Conservation (phyloP, 768 basidiomycete genomes). For the Tricholoma sp. region DNA sequence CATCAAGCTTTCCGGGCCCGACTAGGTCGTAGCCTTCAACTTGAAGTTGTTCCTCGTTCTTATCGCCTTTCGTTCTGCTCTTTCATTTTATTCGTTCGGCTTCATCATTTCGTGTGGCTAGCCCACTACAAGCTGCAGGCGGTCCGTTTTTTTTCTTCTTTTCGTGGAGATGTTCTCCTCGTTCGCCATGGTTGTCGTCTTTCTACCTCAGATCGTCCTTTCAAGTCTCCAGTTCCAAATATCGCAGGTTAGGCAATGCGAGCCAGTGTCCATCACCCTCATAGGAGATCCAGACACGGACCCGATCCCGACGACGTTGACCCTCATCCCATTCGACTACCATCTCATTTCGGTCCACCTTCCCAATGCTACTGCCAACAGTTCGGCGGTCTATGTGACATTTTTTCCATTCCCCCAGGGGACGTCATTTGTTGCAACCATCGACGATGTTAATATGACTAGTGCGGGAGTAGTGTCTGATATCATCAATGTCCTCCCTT, state of each 20-base stretch:
- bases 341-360: conserved; percentile 45
- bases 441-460: conserved; percentile 42
- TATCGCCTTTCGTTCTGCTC: neutral
- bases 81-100: conserved; percentile 17
- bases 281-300: conserved; percentile 30
- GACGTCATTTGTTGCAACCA: conserved; percentile 48
- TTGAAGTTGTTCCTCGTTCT: too few species aligned
- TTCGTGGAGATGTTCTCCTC: conserved; percentile 21
- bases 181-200: conserved; percentile 25
- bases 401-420: conserved; percentile 48
- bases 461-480: conserved; percentile 41
- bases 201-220: conserved; percentile 38
- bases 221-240: conserved; percentile 33
- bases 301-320: conserved; percentile 38
- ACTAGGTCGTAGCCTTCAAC: too few species aligned
- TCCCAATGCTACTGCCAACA: conserved; percentile 28
- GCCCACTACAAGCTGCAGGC: conserved; percentile 25
- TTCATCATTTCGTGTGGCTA: conserved; percentile 27
- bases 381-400: conserved; percentile 38
- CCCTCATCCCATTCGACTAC: conserved; percentile 50
- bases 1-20: too few species aligned
- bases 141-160: conserved; percentile 15
- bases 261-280: conserved; percentile 42
- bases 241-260: conserved; percentile 49
- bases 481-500: conserved; percentile 39